Percentiles rank a stretch among this genome's conserved stretches.
Evolutionary conservation across 176 grass and related monocot species (phyloP).

Genomic region (Ananas comosus): DNA sequence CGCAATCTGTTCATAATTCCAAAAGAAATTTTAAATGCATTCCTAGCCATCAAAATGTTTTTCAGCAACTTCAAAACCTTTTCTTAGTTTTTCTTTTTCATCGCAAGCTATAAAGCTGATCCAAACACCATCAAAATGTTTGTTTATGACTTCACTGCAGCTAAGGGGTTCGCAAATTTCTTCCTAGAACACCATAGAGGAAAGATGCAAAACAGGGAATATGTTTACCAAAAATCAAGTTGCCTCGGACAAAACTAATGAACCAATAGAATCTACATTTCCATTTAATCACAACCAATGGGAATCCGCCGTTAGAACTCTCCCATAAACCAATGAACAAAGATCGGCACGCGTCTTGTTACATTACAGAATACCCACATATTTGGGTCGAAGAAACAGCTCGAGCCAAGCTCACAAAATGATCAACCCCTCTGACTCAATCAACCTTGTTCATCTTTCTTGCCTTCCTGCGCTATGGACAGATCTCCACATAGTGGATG

Average conservation of each 20-base stretch:
- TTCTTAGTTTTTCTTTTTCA: too few relatives aligned
- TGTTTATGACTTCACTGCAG: too few relatives aligned
- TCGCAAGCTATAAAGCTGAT: too few relatives aligned
- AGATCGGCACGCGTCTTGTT: conserved; percentile 24
- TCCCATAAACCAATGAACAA: conserved; percentile 40
- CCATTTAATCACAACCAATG: conserved; percentile 18
- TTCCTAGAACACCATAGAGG: too few relatives aligned
- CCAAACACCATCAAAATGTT: too few relatives aligned
- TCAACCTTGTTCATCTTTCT: conserved; percentile 16
- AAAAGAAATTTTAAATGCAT: too few relatives aligned
- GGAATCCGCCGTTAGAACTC: conserved; percentile 32
- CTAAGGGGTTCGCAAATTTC: too few relatives aligned
- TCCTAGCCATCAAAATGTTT: too few relatives aligned
- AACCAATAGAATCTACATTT: background rate
- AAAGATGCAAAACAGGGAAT: too few relatives aligned
- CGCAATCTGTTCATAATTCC: too few relatives aligned
- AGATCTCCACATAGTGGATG: background rate
- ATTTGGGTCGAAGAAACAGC: conserved; percentile 13
- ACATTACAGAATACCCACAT: conserved; percentile 46
- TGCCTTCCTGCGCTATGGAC: background rate
- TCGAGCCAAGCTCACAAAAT: conserved; percentile 1
- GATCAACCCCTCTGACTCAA: conserved; percentile 9
- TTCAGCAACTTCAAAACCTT: too few relatives aligned
- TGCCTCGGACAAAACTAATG: background rate
- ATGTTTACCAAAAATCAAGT: too few relatives aligned